Conservation (phyloP, 2,329 filamentous ascomycete species). For the Stemphylium beticola region DNA sequence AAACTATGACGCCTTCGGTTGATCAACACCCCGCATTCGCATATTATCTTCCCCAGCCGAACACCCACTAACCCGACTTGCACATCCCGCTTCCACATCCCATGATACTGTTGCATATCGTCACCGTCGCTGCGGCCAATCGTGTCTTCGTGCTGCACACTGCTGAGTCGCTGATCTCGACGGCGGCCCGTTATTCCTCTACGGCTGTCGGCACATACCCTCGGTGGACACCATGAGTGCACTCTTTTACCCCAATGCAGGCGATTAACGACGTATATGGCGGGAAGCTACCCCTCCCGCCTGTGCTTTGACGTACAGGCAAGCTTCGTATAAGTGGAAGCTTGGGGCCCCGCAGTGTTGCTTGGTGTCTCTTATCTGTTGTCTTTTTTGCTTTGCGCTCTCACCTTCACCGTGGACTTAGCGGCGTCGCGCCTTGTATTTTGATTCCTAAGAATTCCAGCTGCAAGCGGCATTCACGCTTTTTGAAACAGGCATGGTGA, state of each 20-base stretch:
- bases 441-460: background rate
- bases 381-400: background rate
- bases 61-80: background rate
- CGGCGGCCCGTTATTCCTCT: constrained; percentile 9
- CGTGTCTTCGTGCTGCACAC: background rate
- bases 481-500: constrained; percentile 22
- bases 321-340: constrained; percentile 28
- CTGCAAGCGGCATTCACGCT: background rate
- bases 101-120: constrained; percentile 10
- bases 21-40: constrained; percentile 12
- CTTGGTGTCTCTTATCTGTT: constrained; percentile 15
- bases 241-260: background rate
- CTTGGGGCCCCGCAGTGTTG: constrained; percentile 14
- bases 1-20: constrained; percentile 4
- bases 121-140: constrained; percentile 3
- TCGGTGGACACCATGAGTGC: background rate
- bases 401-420: background rate
- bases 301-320: background rate
- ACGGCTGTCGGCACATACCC: constrained; percentile 2
- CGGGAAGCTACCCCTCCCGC: constrained; percentile 1
- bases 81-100: background rate
- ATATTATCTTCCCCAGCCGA: constrained; percentile 1
- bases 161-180: background rate
- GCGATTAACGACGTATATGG: constrained; percentile 12
- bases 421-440: background rate